These are phyloP conservation scores for Paramecium biaurelia DNA, from an alignment of 73 alveolate genomes.

Conservation along the genomic window DNA sequence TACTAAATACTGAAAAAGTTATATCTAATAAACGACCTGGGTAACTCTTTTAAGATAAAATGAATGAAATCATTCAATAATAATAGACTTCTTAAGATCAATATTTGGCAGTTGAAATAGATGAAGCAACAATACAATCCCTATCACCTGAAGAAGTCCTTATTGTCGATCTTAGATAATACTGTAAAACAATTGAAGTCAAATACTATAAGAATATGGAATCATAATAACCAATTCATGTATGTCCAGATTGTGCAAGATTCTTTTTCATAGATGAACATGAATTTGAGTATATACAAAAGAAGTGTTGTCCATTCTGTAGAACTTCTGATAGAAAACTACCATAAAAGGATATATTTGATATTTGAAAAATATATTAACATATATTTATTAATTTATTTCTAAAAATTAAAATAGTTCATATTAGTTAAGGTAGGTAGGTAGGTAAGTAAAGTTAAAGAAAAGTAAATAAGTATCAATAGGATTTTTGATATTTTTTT, in stretches of 20 bases:
- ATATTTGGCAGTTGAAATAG: constrained; percentile 30
- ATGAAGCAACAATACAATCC: not conserved
- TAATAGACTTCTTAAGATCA: not conserved
- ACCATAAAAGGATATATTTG: not conserved
- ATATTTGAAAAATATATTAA: not conserved
- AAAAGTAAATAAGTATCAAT: no score
- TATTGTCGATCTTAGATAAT: constrained; percentile 26
- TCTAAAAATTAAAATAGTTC: no score
- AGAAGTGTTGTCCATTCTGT: not conserved
- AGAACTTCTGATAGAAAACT: not conserved
- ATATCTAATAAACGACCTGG: not conserved
- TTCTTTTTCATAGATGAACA: not conserved
- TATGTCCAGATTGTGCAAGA: not conserved
- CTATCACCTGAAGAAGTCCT: constrained; percentile 52
- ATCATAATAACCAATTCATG: not conserved
- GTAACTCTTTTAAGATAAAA: not conserved
- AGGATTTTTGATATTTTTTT: no score
- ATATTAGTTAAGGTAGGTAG: no score
- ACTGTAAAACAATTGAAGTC: not conserved
- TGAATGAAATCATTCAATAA: not conserved
- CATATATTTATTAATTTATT: no score
- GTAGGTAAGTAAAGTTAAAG: no score
- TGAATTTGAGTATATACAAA: not conserved
- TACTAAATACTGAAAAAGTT: not conserved
- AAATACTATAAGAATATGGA: not conserved